Base-by-base conservation (phyloP, 106 monocot genomes). In the Vanilla planifolia region DNA sequence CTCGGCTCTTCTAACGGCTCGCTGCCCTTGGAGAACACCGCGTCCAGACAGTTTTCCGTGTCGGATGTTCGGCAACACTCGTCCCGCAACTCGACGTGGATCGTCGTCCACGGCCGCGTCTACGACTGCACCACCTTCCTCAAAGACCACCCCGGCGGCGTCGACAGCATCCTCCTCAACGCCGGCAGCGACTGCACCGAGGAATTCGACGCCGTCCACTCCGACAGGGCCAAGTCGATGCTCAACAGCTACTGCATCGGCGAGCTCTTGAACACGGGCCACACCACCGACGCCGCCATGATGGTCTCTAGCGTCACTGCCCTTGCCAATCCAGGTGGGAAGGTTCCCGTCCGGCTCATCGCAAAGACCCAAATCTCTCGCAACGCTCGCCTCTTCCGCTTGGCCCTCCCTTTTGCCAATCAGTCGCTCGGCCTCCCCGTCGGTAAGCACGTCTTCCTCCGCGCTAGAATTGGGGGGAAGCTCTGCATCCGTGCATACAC, bases 151-250 rank as follows among this genome's bases (percentile, higher is more conserved):
- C 96, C 96, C 0, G 96, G 96, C 5, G 96, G 96, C 43, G 70
- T 81, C 32, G 91, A 98, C 51, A 91, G 91, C 75, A 87, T 98
- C 77, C 66, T 91, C 43, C 77, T 92, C 79, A 98, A 98, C 50
- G 96, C 96, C 23, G 96, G 96, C 55, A 63, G 75, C 3, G 96
- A 98, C 48, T 91, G 91, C 73, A 79, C 96, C 28, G 96, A 98
- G 33, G 96, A 98, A 51, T 98, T 98, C 70, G 88, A 91, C 41
- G 90, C 91, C 33, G 92, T 98, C 45, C 96, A 98, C 70, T 98
- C 96, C 14, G 91, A 98, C 43, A 87, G 85, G 67, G 96, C 96
- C 40, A 91, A 88, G 64, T 36, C 63, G 10, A 69, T 92, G 71
- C 77, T 98, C 45, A 91, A 87, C 41, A 82, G 72, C 30, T 98